Evolutionary conservation across 2,329 filamentous ascomycete species (phyloP).

Genomic region (Xylariaceae sp.): DNA sequence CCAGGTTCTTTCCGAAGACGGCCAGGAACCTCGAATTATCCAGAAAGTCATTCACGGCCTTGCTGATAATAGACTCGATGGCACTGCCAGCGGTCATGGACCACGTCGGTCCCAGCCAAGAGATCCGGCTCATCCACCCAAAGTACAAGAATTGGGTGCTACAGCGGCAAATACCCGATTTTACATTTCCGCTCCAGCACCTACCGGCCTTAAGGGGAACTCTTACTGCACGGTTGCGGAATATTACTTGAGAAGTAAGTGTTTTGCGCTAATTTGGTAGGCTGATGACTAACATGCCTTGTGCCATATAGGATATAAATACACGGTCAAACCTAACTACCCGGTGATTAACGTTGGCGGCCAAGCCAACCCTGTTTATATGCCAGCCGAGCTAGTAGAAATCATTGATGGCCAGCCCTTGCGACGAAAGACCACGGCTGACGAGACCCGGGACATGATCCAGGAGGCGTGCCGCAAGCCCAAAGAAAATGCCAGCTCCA

Average conservation of each 20-base stretch:
- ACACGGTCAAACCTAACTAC: slow-evolving; percentile 33
- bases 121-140: slow-evolving; percentile 19
- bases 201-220: slow-evolving; percentile 25
- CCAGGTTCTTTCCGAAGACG: slow-evolving; percentile 19
- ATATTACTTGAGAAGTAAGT: slow-evolving; percentile 43
- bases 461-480: slow-evolving; percentile 66
- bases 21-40: slow-evolving; percentile 13
- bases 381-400: slow-evolving; percentile 63
- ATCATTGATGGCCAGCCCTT: slow-evolving; percentile 63
- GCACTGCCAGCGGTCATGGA: slow-evolving; percentile 29
- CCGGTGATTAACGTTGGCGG: slow-evolving; percentile 67
- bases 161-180: slow-evolving; percentile 31
- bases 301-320: slow-evolving; percentile 25
- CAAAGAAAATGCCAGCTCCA: slow-evolving; percentile 61
- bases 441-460: slow-evolving; percentile 67
- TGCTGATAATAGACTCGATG: slow-evolving; percentile 30
- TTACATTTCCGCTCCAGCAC: slow-evolving; percentile 24
- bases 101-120: no score
- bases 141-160: slow-evolving; percentile 23
- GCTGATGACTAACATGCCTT: slow-evolving; percentile 14
- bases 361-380: slow-evolving; percentile 52
- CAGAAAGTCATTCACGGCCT: slow-evolving; percentile 24
- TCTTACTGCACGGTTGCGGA: slow-evolving; percentile 36
- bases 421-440: slow-evolving; percentile 52
- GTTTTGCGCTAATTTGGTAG: neutral